Evolutionary conservation across 805 yeast species (phyloP).

Genomic region (Sugiyamaella valdiviana): DNA sequence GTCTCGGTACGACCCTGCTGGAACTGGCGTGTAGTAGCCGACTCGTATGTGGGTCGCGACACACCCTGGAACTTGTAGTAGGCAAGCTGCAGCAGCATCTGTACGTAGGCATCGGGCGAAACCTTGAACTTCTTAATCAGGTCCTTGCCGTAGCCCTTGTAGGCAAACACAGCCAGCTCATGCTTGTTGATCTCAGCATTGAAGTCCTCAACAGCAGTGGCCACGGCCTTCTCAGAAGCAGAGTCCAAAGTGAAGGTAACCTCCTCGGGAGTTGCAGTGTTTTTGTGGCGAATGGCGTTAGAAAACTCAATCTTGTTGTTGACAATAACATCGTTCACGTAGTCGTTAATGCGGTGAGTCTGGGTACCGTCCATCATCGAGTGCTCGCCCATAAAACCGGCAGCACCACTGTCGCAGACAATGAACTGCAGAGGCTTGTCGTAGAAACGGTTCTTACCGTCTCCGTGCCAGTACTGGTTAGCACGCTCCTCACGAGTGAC

Average conservation of each 20-base stretch:
- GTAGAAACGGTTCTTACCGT: slow-evolving; percentile 82
- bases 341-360: slow-evolving; percentile 80
- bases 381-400: slow-evolving; percentile 95
- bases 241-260: slow-evolving; percentile 51
- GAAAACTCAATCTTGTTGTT: slow-evolving; percentile 41
- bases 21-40: slow-evolving; percentile 88
- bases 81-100: slow-evolving; percentile 86
- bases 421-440: slow-evolving; percentile 89
- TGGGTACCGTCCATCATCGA: slow-evolving; percentile 98
- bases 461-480: slow-evolving; percentile 89
- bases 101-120: slow-evolving; percentile 92
- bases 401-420: slow-evolving; percentile 72
- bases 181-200: slow-evolving; percentile 53
- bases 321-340: slow-evolving; percentile 50
- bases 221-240: slow-evolving; percentile 45
- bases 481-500: slow-evolving; percentile 78
- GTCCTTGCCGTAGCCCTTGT: slow-evolving; percentile 79
- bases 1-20: slow-evolving; percentile 93
- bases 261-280: slow-evolving; percentile 30
- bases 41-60: slow-evolving; percentile 86
- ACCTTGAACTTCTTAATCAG: slow-evolving; percentile 75
- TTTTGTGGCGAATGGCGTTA: slow-evolving; percentile 14
- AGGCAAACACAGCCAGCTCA: slow-evolving; percentile 73
- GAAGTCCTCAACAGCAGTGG: slow-evolving; percentile 52
- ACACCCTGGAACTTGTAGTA: slow-evolving; percentile 76